phyloP scores from a whole-genome alignment of 805 yeast genomes.

The Spathaspora passalidarum region DNA sequence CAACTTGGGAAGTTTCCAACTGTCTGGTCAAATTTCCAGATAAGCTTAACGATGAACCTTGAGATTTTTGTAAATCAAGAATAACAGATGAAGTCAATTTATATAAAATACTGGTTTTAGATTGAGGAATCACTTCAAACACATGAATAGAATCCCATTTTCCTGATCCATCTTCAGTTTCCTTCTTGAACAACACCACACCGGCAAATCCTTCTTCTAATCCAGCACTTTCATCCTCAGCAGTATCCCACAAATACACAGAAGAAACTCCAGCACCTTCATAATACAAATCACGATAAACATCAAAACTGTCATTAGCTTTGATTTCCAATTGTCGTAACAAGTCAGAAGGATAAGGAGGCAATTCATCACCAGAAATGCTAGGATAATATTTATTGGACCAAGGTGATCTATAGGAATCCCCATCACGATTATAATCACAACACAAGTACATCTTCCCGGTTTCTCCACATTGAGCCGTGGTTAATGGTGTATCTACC shows the following conservation, averaged over 20 bases:
- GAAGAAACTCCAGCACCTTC: constrained; percentile 86
- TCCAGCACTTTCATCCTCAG: constrained; percentile 45
- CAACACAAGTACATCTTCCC: constrained; percentile 78
- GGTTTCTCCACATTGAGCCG: constrained; percentile 46
- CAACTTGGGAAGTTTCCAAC: constrained; percentile 51
- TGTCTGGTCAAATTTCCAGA: constrained; percentile 89
- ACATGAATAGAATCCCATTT: constrained; percentile 95
- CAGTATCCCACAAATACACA: constrained; percentile 88
- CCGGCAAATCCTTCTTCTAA: constrained; percentile 75
- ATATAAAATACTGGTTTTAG: constrained; percentile 45
- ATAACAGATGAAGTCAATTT: constrained; percentile 86
- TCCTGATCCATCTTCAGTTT: constrained; percentile 47
- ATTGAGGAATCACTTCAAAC: constrained; percentile 60
- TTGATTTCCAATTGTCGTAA: constrained; percentile 73
- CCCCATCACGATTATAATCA: constrained; percentile 95
- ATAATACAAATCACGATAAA: constrained; percentile 89
- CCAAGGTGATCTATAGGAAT: constrained; percentile 90
- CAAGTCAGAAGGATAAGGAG: constrained; percentile 66
- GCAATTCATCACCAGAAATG: constrained; percentile 42
- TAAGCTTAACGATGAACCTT: constrained; percentile 30
- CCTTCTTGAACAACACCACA: constrained; percentile 80
- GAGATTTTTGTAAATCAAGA: constrained; percentile 51
- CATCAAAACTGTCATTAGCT: constrained; percentile 88
- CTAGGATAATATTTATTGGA: constrained; percentile 59
- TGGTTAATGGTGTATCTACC: constrained; percentile 78